Percentiles rank a stretch among this genome's conserved stretches.
Conservation (phyloP, 495 filamentous ascomycete species). For the Niebla homalea region DNA sequence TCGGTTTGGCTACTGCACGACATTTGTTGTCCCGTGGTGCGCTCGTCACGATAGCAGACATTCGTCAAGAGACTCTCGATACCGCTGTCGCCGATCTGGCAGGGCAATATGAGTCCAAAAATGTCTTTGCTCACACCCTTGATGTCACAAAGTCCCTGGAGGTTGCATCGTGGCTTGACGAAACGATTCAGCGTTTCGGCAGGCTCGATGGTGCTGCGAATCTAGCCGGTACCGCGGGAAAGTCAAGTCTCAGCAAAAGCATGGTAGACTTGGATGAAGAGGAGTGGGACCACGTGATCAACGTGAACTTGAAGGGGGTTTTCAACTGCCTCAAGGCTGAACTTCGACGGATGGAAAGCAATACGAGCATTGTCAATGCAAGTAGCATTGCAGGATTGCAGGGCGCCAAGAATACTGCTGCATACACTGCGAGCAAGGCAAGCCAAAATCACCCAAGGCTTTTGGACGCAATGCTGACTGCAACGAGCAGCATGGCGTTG, state of each 20-base stretch:
- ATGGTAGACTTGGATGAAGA: constrained; percentile 31
- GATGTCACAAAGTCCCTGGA: constrained; percentile 27
- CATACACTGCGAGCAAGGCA: constrained; percentile 42
- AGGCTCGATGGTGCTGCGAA: constrained; percentile 45
- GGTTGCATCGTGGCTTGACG: constrained; percentile 36
- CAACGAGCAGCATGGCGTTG: constrained; percentile 31
- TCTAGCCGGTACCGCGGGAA: constrained; percentile 38
- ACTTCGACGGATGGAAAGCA: constrained; percentile 24
- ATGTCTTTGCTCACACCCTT: constrained; percentile 24
- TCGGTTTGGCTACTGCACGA: constrained; percentile 42
- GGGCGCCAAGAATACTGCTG: constrained; percentile 33
- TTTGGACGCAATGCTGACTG: too few species aligned
- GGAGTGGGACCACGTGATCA: constrained; percentile 40
- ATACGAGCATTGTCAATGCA: constrained; percentile 46
- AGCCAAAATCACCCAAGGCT: background rate
- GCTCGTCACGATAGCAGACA: constrained; percentile 38
- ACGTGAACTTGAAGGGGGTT: constrained; percentile 42
- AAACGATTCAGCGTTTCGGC: constrained; percentile 31
- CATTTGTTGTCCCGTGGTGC: constrained; percentile 36
- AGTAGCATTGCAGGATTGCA: constrained; percentile 39
- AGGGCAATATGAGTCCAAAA: constrained; percentile 1
- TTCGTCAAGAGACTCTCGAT: constrained; percentile 27
- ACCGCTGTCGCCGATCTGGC: constrained; percentile 12
- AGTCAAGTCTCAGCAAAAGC: constrained; percentile 19
- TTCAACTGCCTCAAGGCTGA: constrained; percentile 46